These are phyloP conservation scores for Onygenales sp. DNA, from an alignment of 2,329 filamentous ascomycete species.

Conservation along the genomic window DNA sequence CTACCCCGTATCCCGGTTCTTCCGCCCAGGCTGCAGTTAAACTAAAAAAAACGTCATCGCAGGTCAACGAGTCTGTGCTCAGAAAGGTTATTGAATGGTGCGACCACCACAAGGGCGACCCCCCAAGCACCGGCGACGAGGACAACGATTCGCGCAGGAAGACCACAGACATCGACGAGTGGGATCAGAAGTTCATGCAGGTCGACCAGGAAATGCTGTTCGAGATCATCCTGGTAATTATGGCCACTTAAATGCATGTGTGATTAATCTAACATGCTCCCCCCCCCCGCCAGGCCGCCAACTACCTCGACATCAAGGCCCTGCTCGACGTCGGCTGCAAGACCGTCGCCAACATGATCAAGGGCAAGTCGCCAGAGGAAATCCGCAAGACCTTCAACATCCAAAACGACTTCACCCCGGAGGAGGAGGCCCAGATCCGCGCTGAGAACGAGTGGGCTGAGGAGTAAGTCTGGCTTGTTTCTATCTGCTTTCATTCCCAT, in stretches of 20 bases:
- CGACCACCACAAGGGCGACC: slow-evolving; percentile 85
- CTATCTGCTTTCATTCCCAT: no score
- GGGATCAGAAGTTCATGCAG: slow-evolving; percentile 99
- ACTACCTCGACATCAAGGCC: slow-evolving; percentile 98
- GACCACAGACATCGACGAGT: slow-evolving; percentile 98
- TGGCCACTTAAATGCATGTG: neutral
- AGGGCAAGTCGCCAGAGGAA: slow-evolving; percentile 98
- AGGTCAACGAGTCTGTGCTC: slow-evolving; percentile 88
- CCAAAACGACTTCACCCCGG: slow-evolving; percentile 96
- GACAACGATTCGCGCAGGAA: slow-evolving; percentile 93
- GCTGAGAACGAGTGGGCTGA: slow-evolving; percentile 88
- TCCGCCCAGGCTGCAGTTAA: neutral
- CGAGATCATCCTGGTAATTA: slow-evolving; percentile 86
- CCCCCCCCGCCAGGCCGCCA: slow-evolving; percentile 59
- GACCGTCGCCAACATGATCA: slow-evolving; percentile 99
- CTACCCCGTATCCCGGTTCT: neutral
- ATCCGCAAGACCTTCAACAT: slow-evolving; percentile 99
- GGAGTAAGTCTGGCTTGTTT: slow-evolving; percentile 42
- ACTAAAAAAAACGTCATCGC: slow-evolving; percentile 1
- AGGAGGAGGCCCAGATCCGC: slow-evolving; percentile 97
- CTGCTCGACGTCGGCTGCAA: slow-evolving; percentile 98
- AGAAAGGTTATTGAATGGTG: slow-evolving; percentile 98
- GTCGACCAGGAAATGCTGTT: slow-evolving; percentile 99
- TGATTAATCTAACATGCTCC: neutral
- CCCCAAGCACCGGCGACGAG: slow-evolving; percentile 70